A percentile compares a stretch with the other conserved stretches of the same genome.
Conservation (phyloP, 257 asterid species). For the Solanum lycopersicoides region DNA sequence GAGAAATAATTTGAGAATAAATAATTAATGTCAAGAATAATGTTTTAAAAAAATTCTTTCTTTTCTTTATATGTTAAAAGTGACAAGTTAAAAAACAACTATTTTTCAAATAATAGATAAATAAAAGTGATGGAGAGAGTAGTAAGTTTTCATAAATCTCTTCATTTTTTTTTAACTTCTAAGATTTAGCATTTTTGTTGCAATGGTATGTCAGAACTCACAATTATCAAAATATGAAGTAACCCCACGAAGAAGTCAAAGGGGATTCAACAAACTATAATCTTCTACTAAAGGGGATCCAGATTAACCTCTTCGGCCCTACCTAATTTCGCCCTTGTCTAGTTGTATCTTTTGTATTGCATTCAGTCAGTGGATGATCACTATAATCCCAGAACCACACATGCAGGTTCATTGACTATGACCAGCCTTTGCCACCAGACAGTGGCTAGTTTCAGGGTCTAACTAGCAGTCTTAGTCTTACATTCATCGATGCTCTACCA, state of each 20-base stretch:
- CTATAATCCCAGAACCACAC: neutral
- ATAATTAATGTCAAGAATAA: neutral
- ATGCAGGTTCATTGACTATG: neutral
- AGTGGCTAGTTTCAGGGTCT: neutral
- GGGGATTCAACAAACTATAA: neutral
- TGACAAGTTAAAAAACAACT: too few species aligned
- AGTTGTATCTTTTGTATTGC: neutral
- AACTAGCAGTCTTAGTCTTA: neutral
- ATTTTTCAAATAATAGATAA: too few species aligned
- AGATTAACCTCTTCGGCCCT: neutral
- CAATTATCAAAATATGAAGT: neutral
- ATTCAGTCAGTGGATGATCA: neutral
- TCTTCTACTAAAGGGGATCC: neutral
- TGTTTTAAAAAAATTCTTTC: neutral
- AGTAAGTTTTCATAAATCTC: neutral
- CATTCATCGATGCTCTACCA: neutral
- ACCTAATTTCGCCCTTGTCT: neutral
- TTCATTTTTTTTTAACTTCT: neutral
- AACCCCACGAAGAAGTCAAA: neutral
- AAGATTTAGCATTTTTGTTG: too few species aligned
- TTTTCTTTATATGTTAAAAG: too few species aligned
- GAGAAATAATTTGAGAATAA: neutral
- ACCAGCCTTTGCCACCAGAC: neutral
- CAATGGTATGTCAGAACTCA: neutral
- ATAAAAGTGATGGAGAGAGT: neutral